These are phyloP conservation scores for Coemansia reversa DNA, from an alignment of 192 early-diverging fungal species.

Conservation along the genomic window DNA sequence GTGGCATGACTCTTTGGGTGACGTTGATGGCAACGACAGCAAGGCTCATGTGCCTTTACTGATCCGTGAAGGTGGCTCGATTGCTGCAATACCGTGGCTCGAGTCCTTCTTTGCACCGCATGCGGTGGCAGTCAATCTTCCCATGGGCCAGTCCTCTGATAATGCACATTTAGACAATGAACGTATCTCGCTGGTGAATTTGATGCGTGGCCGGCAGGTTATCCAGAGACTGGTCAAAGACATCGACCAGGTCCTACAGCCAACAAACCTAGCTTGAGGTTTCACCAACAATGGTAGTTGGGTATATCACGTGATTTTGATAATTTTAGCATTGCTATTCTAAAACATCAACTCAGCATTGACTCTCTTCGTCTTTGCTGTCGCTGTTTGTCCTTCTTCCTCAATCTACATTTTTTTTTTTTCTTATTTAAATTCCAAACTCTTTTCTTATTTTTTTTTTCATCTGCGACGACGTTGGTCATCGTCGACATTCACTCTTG, in stretches of 20 bases:
- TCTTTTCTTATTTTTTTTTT: not conserved
- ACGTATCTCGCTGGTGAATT: conserved; percentile 67
- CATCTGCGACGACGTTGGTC: not conserved
- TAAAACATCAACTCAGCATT: too few species aligned
- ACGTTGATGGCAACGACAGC: not conserved
- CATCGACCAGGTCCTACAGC: conserved; percentile 22
- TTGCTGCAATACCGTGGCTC: conserved; percentile 73
- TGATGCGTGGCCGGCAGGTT: conserved; percentile 66
- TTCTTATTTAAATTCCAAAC: not conserved
- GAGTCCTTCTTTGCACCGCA: conserved; percentile 61
- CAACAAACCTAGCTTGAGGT: not conserved
- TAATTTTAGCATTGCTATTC: not conserved
- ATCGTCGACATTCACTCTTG: not conserved
- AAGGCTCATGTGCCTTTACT: conserved; percentile 57
- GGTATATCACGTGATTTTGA: not conserved
- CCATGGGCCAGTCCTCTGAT: conserved; percentile 78
- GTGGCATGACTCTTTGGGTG: conserved; percentile 23
- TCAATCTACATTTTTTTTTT: not conserved
- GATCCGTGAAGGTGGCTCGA: conserved; percentile 78
- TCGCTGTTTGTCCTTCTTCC: not conserved
- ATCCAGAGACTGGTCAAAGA: conserved; percentile 56
- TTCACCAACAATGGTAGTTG: not conserved
- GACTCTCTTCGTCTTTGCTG: not conserved
- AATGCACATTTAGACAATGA: conserved; percentile 79
- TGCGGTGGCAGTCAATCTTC: conserved; percentile 69